Evolutionary conservation across 2,329 filamentous ascomycete genomes (phyloP).

Genomic region (Trichoderma sp.): DNA sequence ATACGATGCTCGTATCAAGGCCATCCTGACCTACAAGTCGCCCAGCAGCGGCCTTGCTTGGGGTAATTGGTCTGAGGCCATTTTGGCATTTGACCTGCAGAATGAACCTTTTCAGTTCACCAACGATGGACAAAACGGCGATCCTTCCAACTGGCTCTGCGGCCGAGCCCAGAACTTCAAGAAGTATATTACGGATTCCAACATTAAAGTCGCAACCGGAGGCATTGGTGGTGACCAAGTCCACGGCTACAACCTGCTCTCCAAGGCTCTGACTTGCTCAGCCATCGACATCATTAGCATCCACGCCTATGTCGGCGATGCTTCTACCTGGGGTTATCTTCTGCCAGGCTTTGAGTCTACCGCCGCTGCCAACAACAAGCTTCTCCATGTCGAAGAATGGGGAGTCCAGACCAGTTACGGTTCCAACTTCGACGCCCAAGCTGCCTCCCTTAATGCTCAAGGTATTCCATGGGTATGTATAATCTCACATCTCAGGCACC

Average conservation of each 20-base stretch:
- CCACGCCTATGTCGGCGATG: constrained; percentile 1
- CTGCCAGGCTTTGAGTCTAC: background rate
- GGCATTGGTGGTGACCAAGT: constrained; percentile 36
- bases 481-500: no score
- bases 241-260: constrained; percentile 33
- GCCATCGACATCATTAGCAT: constrained; percentile 29
- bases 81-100: constrained; percentile 38
- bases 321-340: background rate
- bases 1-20: constrained; percentile 34
- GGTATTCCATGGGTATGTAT: background rate
- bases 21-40: constrained; percentile 37
- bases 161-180: constrained; percentile 30
- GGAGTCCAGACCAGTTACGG: background rate
- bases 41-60: constrained; percentile 34
- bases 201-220: constrained; percentile 35
- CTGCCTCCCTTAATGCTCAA: background rate
- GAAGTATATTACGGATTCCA: constrained; percentile 29
- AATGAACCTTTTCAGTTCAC: constrained; percentile 34
- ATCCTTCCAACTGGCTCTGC: constrained; percentile 33
- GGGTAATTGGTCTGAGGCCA: constrained; percentile 36
- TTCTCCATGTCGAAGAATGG: constrained; percentile 18
- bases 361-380: constrained; percentile 1
- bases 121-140: background rate
- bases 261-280: constrained; percentile 30
- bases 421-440: background rate